Evolutionary conservation across 371 early-diverging fungal genomes (phyloP).

Genomic region (Lichtheimia corymbifera): DNA sequence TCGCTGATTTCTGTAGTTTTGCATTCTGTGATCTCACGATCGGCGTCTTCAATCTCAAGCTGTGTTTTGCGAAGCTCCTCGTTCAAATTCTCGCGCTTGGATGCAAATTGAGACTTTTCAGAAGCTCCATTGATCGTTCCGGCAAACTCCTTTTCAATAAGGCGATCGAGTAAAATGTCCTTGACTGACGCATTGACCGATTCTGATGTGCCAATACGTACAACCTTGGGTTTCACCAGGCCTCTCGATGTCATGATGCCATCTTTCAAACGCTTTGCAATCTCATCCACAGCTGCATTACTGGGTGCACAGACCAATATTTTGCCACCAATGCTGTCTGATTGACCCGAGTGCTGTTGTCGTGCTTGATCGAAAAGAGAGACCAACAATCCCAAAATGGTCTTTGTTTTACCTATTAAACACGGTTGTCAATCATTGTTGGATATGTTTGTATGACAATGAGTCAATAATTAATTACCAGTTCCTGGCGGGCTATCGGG

Average conservation of each 20-base stretch:
- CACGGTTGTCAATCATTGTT: no score
- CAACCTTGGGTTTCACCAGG: conserved; percentile 67
- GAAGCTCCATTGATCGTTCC: conserved; percentile 19
- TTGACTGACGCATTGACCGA: conserved; percentile 73
- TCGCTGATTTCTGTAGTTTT: conserved; percentile 16
- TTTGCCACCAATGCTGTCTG: conserved; percentile 29
- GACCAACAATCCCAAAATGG: conserved; percentile 83
- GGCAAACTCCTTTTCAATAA: conserved; percentile 56
- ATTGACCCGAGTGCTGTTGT: not conserved
- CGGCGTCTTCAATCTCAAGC: conserved; percentile 55
- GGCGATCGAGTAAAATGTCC: conserved; percentile 70
- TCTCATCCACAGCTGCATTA: conserved; percentile 98
- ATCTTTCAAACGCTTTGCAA: conserved; percentile 80
- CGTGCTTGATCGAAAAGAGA: conserved; percentile 58
- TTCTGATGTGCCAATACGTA: conserved; percentile 83
- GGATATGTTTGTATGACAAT: no score
- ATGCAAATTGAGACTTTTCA: conserved; percentile 22
- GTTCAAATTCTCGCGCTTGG: conserved; percentile 26
- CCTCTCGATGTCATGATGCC: conserved; percentile 64
- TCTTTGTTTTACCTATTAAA: conserved; percentile 81
- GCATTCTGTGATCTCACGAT: conserved; percentile 42
- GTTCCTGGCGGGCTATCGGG: conserved; percentile 80
- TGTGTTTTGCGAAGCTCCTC: conserved; percentile 43
- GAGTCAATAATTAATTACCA: conserved; percentile 33
- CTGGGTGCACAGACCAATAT: conserved; percentile 95